phyloP scores from a whole-genome alignment of 2,329 filamentous ascomycete genomes.

The Aspergillus candidus region DNA sequence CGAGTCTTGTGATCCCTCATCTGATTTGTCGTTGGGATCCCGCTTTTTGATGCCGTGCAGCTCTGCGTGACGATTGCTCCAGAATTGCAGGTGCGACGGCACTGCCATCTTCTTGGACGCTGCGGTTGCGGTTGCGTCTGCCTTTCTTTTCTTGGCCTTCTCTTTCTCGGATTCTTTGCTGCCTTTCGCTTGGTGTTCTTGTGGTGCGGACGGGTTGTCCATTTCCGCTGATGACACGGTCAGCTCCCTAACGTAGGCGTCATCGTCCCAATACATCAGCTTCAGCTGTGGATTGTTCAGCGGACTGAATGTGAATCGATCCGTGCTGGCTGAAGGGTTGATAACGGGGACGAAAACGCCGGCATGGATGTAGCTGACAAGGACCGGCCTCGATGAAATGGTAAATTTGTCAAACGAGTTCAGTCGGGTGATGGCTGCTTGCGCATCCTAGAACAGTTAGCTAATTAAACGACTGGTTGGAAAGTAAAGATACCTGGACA shows the following conservation, averaged over 20 bases:
- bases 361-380: slow-evolving; percentile 71
- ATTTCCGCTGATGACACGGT: slow-evolving; percentile 51
- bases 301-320: slow-evolving; percentile 62
- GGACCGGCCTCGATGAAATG: slow-evolving; percentile 66
- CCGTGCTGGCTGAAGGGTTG: slow-evolving; percentile 52
- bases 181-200: slow-evolving; percentile 25
- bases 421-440: slow-evolving; percentile 66
- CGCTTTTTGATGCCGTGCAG: slow-evolving; percentile 49
- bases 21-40: slow-evolving; percentile 20
- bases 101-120: slow-evolving; percentile 45
- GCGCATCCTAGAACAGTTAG: slow-evolving; percentile 51
- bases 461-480: not conserved
- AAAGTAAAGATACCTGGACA: slow-evolving; percentile 45
- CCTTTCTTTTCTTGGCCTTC: slow-evolving; percentile 44
- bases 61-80: slow-evolving; percentile 65
- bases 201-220: slow-evolving; percentile 20
- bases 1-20: slow-evolving; percentile 9
- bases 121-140: slow-evolving; percentile 33
- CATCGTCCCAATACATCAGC: slow-evolving; percentile 70
- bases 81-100: slow-evolving; percentile 63
- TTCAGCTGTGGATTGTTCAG: slow-evolving; percentile 62
- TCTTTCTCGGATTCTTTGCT: slow-evolving; percentile 40
- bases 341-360: slow-evolving; percentile 75
- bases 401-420: slow-evolving; percentile 68
- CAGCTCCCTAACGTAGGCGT: slow-evolving; percentile 63